Evolutionary conservation across 2,329 filamentous ascomycete species (phyloP), one percentile per base, ranked within the genome.

Genomic region (Thielaviopsis punctulata): DNA sequence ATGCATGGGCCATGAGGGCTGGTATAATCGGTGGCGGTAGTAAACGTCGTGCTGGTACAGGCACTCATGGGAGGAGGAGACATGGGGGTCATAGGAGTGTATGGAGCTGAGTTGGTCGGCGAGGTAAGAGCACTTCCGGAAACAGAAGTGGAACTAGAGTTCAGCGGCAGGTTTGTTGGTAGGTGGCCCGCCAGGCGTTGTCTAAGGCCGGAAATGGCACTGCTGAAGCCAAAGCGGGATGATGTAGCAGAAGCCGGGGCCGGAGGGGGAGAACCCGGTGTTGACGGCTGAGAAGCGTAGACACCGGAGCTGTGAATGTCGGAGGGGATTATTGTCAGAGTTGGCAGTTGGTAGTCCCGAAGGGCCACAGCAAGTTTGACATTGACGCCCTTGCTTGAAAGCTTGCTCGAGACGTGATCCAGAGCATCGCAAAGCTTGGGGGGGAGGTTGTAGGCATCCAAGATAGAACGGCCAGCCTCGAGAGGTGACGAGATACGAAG

Each of bases 401-500:
- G 68, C 19, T 73, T 69, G 56, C 67, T 68, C 0, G 79, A 79
- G 13, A 71, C 68, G 58, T 79, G 77, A 54, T 80, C 76, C 25
- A 82, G 69, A 23, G 76, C 76, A 4, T 69, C 68, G 10, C 65
- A 69, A 52, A 81, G 62, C 44, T 70, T 67, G n/a, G 69, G 63
- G 1, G 78, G 77, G n/a, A 82, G 68, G 54, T 73, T 71, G 57
- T 77, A 70, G 30, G 68, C 66, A 58, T 80, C 74, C 55, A 79
- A 71, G 52, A 81, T 67, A 19, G 77, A 80, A 43, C 68, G 66
- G 18, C 77, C 77, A 24, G 78, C 77, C 67, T 81, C 79, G 53
- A 82, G 70, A 13, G 79, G 78, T 48, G 76, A 73, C 1, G 78
- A 81, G 59, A 82, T 82, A 53, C 66, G 68, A 52, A 70, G 66